Conservation (phyloP, 495 filamentous ascomycete genomes). For the Xylaria longipes region DNA sequence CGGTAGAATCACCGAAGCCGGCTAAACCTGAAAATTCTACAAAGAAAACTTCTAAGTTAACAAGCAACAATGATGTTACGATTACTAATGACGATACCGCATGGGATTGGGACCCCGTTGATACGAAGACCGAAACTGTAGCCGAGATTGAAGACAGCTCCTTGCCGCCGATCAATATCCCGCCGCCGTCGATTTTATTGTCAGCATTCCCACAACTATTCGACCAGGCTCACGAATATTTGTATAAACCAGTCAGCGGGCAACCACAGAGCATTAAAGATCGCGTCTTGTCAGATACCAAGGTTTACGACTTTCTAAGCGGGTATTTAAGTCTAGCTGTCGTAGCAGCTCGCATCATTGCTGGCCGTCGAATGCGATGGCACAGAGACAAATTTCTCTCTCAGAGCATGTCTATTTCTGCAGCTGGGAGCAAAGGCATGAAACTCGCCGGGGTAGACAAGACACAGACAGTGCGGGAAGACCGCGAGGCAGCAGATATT, state of each 20-base stretch:
- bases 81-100: constrained; percentile 26
- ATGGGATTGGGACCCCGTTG: constrained; percentile 41
- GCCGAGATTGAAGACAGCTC: constrained; percentile 35
- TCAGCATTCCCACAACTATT: constrained; percentile 74
- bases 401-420: constrained; percentile 87
- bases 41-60: constrained; percentile 6
- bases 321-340: constrained; percentile 63
- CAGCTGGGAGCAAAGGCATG: constrained; percentile 79
- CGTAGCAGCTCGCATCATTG: constrained; percentile 80
- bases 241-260: constrained; percentile 62
- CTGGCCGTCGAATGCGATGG: constrained; percentile 86
- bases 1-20: constrained; percentile 36
- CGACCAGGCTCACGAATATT: constrained; percentile 55
- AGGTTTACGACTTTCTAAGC: constrained; percentile 60
- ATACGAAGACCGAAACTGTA: constrained; percentile 29
- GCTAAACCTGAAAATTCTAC: not conserved
- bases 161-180: constrained; percentile 82
- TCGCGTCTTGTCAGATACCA: constrained; percentile 61
- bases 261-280: constrained; percentile 61
- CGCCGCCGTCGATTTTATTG: constrained; percentile 83
- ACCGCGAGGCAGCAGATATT: constrained; percentile 83
- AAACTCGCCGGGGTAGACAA: constrained; percentile 85
- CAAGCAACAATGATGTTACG: not conserved
- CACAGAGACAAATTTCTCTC: constrained; percentile 84
- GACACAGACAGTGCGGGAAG: constrained; percentile 79